These are phyloP conservation scores for Erodium maritimum DNA, from an alignment of 345 rosid species.

Conservation along the genomic window DNA sequence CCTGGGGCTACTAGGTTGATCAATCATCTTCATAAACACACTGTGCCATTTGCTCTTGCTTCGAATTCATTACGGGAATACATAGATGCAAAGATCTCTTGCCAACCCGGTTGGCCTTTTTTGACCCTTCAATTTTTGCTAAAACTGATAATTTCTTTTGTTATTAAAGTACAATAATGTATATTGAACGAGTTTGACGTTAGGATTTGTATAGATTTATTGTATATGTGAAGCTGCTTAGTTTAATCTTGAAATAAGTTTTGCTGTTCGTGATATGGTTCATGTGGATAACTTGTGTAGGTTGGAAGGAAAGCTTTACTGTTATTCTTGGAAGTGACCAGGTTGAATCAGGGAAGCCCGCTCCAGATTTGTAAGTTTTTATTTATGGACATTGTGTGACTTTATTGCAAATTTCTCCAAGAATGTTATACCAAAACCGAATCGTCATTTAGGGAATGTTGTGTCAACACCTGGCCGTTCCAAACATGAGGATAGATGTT, in stretches of 20 bases:
- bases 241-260: neutral
- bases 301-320: conserved; percentile 28
- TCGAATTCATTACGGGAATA: conserved; percentile 30
- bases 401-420: neutral
- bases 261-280: neutral
- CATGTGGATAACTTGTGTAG: conserved; percentile 11
- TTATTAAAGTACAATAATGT: neutral
- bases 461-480: too few relatives aligned
- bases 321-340: conserved; percentile 32
- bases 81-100: conserved; percentile 25
- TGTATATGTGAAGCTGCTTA: neutral
- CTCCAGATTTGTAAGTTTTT: conserved; percentile 32
- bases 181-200: neutral
- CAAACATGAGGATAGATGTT: too few relatives aligned
- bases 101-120: conserved; percentile 19
- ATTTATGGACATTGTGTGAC: neutral
- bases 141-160: neutral
- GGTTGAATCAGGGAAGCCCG: conserved; percentile 30
- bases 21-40: conserved; percentile 23
- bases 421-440: neutral
- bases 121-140: neutral
- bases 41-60: conserved; percentile 32
- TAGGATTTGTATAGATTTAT: neutral
- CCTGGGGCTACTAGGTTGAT: conserved; percentile 35
- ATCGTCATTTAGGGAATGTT: too few relatives aligned